Conservation (phyloP, 306 rosid species). For the Fragaria iinumae region DNA sequence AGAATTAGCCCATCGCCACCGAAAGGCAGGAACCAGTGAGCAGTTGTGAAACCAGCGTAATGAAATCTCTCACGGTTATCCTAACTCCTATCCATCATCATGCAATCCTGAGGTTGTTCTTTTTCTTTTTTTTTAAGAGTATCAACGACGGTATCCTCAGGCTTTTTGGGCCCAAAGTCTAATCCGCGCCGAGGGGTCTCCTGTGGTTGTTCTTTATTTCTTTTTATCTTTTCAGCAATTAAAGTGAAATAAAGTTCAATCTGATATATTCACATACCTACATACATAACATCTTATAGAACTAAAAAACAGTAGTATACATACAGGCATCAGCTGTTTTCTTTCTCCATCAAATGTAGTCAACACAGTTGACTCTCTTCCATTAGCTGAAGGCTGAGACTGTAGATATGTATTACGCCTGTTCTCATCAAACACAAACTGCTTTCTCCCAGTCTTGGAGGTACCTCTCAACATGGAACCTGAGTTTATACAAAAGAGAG, state of each 20-base stretch:
- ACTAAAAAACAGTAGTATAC: constrained; percentile 24
- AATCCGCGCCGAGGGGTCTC: too few species aligned
- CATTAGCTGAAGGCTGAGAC: constrained; percentile 31
- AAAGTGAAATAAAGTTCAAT: not conserved
- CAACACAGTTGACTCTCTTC: constrained; percentile 48
- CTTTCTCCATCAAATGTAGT: constrained; percentile 56
- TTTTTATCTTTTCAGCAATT: not conserved
- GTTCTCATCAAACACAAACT: constrained; percentile 48
- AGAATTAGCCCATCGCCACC: not conserved
- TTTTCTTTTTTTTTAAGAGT: too few species aligned
- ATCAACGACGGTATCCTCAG: too few species aligned
- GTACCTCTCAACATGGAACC: constrained; percentile 41
- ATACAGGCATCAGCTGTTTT: constrained; percentile 55
- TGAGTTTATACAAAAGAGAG: constrained; percentile 14
- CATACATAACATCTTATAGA: constrained; percentile 3
- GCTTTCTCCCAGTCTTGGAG: constrained; percentile 47
- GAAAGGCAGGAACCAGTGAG: constrained; percentile 17
- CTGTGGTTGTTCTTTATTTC: too few species aligned
- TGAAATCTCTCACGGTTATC: not conserved
- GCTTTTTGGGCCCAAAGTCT: too few species aligned
- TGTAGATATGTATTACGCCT: constrained; percentile 52
- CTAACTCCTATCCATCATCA: not conserved
- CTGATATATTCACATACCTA: constrained; percentile 4
- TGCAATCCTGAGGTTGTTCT: not conserved
- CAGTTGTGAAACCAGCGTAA: not conserved